Percentiles rank a stretch among this genome's conserved stretches.
Conservation (phyloP, 345 rosid genomes). For the Citrus medica region DNA sequence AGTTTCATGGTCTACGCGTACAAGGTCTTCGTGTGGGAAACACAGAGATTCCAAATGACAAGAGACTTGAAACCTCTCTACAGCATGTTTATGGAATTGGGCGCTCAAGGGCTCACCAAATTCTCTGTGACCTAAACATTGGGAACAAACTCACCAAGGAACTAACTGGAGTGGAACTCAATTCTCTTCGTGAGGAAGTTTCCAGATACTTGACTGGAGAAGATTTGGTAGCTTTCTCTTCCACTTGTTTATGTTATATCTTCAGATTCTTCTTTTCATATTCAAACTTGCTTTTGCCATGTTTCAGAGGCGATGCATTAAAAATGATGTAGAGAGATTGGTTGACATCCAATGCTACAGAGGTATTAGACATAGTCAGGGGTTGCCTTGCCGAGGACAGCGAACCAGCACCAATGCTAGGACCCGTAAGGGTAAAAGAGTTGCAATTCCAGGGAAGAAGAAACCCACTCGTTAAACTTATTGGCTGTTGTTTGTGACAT, state of each 20-base stretch:
- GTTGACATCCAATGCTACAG: slow-evolving; percentile 79
- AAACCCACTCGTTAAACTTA: slow-evolving; percentile 37
- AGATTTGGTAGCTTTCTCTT: slow-evolving; percentile 40
- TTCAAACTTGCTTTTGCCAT: slow-evolving; percentile 3
- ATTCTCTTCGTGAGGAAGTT: slow-evolving; percentile 64
- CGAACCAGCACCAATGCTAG: slow-evolving; percentile 78
- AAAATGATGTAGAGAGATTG: slow-evolving; percentile 65
- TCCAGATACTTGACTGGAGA: slow-evolving; percentile 56
- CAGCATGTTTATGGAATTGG: slow-evolving; percentile 77
- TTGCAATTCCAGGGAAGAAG: slow-evolving; percentile 69
- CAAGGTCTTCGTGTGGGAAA: slow-evolving; percentile 65
- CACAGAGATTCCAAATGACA: slow-evolving; percentile 57
- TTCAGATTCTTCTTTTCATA: neutral
- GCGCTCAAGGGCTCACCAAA: slow-evolving; percentile 56
- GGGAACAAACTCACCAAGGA: slow-evolving; percentile 68
- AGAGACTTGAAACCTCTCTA: slow-evolving; percentile 55
- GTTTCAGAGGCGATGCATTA: slow-evolving; percentile 66
- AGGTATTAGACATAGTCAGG: slow-evolving; percentile 66
- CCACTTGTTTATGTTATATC: neutral
- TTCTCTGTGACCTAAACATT: slow-evolving; percentile 53
- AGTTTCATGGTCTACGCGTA: slow-evolving; percentile 47
- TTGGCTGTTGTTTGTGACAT: neutral
- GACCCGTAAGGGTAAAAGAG: slow-evolving; percentile 70
- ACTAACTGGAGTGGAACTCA: slow-evolving; percentile 64
- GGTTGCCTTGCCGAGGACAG: slow-evolving; percentile 87